phyloP scores from a whole-genome alignment of 1,284 basidiomycete genomes.

The Puccinia polysora region DNA sequence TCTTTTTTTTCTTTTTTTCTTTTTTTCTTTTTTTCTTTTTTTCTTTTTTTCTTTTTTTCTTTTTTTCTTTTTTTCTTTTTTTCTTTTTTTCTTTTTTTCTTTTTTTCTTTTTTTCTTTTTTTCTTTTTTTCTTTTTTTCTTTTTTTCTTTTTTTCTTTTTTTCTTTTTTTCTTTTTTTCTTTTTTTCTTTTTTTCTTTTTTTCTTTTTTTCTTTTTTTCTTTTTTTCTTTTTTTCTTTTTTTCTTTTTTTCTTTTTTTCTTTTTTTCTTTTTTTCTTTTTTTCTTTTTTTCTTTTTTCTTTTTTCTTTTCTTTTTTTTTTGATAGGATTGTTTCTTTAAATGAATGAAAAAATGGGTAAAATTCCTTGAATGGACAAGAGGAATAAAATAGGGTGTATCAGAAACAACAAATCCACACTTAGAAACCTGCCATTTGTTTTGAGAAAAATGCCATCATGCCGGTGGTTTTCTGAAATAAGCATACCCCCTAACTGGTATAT shows the following conservation, averaged over 20 bases:
- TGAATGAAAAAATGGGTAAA: too few species aligned
- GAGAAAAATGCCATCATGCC: too few species aligned
- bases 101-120: neutral
- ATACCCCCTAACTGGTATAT: too few species aligned
- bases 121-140: neutral
- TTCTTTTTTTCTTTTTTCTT: neutral
- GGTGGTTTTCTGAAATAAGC: too few species aligned
- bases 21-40: neutral
- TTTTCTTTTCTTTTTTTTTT: too few species aligned
- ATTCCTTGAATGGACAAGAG: too few species aligned
- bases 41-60: neutral
- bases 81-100: neutral
- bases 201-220: neutral
- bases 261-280: neutral
- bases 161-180: neutral
- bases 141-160: neutral
- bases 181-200: neutral
- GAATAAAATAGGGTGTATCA: neutral
- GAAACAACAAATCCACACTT: neutral
- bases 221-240: neutral
- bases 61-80: neutral
- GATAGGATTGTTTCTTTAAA: too few species aligned
- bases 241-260: neutral
- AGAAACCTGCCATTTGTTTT: too few species aligned
- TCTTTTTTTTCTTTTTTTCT: slow-evolving; percentile 1